Evolutionary conservation across 257 asterid genomes (phyloP).

Genomic region (Solanum virginianum): DNA sequence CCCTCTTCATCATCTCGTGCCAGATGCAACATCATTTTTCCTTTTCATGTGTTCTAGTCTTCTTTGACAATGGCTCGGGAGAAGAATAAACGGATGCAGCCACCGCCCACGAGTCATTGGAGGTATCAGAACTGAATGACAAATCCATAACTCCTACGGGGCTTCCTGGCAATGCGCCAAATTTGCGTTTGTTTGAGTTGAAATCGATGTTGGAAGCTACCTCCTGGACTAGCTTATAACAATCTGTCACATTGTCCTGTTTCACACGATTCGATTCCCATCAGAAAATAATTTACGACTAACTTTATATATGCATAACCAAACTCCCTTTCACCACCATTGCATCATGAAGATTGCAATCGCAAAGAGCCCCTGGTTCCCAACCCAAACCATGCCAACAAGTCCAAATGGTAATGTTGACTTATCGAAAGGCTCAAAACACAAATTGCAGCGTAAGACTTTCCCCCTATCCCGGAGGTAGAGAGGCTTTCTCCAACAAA

Average conservation of each 20-base stretch:
- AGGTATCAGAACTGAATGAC: conserved; percentile 40
- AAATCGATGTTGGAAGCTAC: conserved; percentile 24
- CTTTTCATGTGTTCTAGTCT: conserved; percentile 4
- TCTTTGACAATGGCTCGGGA: conserved; percentile 57
- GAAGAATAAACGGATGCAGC: conserved; percentile 42
- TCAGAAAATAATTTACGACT: not conserved
- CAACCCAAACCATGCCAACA: not conserved
- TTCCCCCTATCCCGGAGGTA: not conserved
- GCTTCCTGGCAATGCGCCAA: conserved; percentile 42
- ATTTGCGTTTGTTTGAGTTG: conserved; percentile 37
- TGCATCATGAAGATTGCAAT: not conserved
- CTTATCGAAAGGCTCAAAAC: not conserved
- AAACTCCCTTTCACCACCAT: not conserved
- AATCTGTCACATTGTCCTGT: conserved; percentile 57
- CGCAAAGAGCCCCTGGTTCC: not conserved
- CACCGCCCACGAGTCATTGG: conserved; percentile 36
- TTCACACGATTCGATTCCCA: not conserved
- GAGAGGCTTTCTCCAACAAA: not conserved
- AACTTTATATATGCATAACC: not conserved
- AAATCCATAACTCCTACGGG: conserved; percentile 62
- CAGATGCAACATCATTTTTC: not conserved
- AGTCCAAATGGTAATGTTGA: not conserved
- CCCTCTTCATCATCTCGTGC: not conserved
- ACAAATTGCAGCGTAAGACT: not conserved
- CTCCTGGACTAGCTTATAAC: conserved; percentile 42